Percentiles rank a stretch among this genome's conserved stretches.
These are phyloP conservation scores for Carpinus fangiana DNA, from an alignment of 306 rosid species.

Conservation along the genomic window DNA sequence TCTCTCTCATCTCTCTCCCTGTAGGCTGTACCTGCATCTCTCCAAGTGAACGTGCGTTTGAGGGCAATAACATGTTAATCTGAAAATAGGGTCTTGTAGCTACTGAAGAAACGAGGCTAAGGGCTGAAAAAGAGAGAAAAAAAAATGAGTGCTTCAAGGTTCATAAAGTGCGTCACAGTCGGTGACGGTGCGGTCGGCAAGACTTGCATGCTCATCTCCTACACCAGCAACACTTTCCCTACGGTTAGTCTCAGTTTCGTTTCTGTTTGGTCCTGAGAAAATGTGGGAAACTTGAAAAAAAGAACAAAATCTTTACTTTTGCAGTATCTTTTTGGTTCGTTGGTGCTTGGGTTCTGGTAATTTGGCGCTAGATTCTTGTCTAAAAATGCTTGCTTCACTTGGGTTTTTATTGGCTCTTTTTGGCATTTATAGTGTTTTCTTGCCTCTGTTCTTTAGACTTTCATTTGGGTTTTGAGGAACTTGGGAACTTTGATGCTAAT, in stretches of 20 bases:
- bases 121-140: constrained; percentile 1
- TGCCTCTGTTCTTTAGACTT: constrained; percentile 17
- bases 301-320: constrained; percentile 13
- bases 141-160: constrained; percentile 87
- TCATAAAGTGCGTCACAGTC: constrained; percentile 91
- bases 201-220: constrained; percentile 97
- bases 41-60: constrained; percentile 30
- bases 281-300: not conserved
- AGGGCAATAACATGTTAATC: constrained; percentile 14
- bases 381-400: not conserved
- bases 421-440: constrained; percentile 14
- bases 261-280: constrained; percentile 23
- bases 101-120: constrained; percentile 10
- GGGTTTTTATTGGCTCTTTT: not conserved
- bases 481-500: constrained; percentile 5
- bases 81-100: constrained; percentile 39
- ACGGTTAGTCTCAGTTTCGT: constrained; percentile 48
- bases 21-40: not conserved
- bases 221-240: constrained; percentile 97
- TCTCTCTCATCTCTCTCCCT: not conserved
- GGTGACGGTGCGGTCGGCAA: constrained; percentile 98
- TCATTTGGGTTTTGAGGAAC: constrained; percentile 3
- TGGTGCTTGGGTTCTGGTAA: constrained; percentile 4
- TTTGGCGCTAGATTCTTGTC: constrained; percentile 7
- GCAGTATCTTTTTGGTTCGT: constrained; percentile 5